Percentiles rank a stretch among this genome's conserved stretches.
These are phyloP conservation scores for Penicillium sp. DNA, from an alignment of 2,329 filamentous ascomycete genomes.

Conservation along the genomic window DNA sequence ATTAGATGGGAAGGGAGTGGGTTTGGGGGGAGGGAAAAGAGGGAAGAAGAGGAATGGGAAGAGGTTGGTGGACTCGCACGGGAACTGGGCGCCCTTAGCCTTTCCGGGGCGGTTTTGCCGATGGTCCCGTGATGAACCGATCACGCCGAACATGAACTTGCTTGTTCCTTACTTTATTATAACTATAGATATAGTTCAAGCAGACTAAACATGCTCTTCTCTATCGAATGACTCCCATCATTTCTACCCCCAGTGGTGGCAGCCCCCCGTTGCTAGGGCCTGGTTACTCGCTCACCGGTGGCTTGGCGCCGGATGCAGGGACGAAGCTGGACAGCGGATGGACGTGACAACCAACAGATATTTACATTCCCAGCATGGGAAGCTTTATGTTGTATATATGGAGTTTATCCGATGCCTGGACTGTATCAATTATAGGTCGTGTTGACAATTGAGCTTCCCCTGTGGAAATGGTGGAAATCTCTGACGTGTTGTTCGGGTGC, in stretches of 20 bases:
- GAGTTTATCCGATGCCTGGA: too few relatives aligned
- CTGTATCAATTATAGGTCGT: neutral
- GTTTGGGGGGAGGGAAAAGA: conserved; percentile 24
- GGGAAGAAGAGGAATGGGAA: conserved; percentile 33
- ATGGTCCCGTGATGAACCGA: conserved; percentile 41
- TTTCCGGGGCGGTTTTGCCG: conserved; percentile 42
- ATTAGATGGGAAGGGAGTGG: conserved; percentile 17
- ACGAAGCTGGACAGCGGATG: conserved; percentile 1
- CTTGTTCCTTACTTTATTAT: too few relatives aligned
- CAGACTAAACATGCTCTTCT: too few relatives aligned
- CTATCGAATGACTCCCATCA: conserved; percentile 1
- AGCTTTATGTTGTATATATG: too few relatives aligned
- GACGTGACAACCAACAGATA: too few relatives aligned
- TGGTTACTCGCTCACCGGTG: conserved; percentile 12
- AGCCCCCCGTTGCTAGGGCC: conserved; percentile 11
- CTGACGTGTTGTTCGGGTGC: conserved; percentile 22
- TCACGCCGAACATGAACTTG: too few relatives aligned
- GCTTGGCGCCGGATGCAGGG: conserved; percentile 22
- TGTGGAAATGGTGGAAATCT: conserved; percentile 23
- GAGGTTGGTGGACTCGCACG: conserved; percentile 30
- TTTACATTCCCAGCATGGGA: too few relatives aligned
- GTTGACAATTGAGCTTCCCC: conserved; percentile 4
- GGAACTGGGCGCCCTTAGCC: conserved; percentile 34
- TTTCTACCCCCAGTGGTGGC: conserved; percentile 3
- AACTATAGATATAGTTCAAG: too few relatives aligned